Base-by-base conservation (phyloP, 2,329 filamentous ascomycete species). In the Teratosphaeria gauchensis region DNA sequence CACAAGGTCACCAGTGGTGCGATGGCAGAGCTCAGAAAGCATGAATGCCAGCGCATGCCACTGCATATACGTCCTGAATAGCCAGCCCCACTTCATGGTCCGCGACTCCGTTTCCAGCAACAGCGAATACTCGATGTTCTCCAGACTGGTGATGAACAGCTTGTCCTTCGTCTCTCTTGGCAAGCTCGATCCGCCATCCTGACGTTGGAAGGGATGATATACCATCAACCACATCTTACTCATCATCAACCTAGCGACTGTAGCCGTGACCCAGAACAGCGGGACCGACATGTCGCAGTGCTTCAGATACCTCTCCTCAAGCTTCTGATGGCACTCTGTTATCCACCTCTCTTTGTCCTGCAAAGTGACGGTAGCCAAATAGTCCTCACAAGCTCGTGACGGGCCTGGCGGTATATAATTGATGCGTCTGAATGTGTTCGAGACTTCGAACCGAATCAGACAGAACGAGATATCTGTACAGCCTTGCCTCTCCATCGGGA, bases 151-250 rank as follows among this genome's bases (percentile, higher is more conserved):
- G 28, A 86, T 75, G 69, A 90, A 89, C 1, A 92, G 77, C 59
- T 84, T 84, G 61, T 90, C 82, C 58, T 84, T 83, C 8, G 83
- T 82, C 54, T 85, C 84, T 55, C 82, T 78, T 0, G 83, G 81
- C 7, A 88, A 76, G 30, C 77, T 78, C 8, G 77, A 72, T n/a
- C 78, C 79, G 9, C 80, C 78, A 30, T 84, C 81, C 35, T 80
- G 79, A 56, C 84, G 82, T 33, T 88, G 83, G 66, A 87, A 80
- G 0, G 88, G 88, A 65, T 92, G 85, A 66, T 92, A 88, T 2
- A 90, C 81, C 60, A 91, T 81, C 38, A 94, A 78, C 75, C 86
- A 89, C 77, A 91, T 84, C 73, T 91, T 92, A 56, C 85, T 85
- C 74, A 91, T 82, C 62, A 92, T 84, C 33, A 92, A 77, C 9